Base-by-base conservation (phyloP, 352 stramenopile species). In the Phytophthora palmivora region DNA sequence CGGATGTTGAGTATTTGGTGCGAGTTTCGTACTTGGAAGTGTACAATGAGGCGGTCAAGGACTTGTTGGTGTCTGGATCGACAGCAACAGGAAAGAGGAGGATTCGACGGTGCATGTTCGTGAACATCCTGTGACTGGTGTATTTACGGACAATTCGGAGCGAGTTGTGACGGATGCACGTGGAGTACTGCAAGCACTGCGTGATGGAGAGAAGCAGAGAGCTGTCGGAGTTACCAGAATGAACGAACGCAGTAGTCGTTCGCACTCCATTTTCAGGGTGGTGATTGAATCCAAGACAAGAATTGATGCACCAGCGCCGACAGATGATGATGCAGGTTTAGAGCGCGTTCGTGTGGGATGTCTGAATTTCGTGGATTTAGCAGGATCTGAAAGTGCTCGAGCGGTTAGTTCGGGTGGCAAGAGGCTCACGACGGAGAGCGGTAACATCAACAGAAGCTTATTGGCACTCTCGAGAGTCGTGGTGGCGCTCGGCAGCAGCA, bases 11-110 rank as follows among this genome's bases (percentile, higher is more conserved):
- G 44, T 98, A 97, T 74, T 67, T 98, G 2, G 76, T 99, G 4
- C 72, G 94, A 12, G 91, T 96, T 0, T 98, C 90, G n/a, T 99
- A 98, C 72, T 81, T 99, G 42, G 96, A 99, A 70, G 98, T 99
- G 58, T 99, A 99, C 79, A 99, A 99, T 62, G 97, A 99, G n/a
- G 88, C 95, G 30, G 89, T 99, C 4, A 78, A 89, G 5, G 97
- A 99, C 75, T 78, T 99, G 41, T 76, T 99, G 12, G 48, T 46
- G 39, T 50, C 15, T 24, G 12, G 24, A n/a, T 43, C 57, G 2
- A 49, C 60, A 3, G 9, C 49, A 9, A 37, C 36, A 2, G 58
- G 58, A 3, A 70, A 77, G 38, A 62, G 56, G 9, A 60, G 51
- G 67, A 67, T 38, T 62, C 50, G 4, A 63, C 46, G 3, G 63